Conservation (phyloP, 352 stramenopile species). For the Phytophthora aleatoria region DNA sequence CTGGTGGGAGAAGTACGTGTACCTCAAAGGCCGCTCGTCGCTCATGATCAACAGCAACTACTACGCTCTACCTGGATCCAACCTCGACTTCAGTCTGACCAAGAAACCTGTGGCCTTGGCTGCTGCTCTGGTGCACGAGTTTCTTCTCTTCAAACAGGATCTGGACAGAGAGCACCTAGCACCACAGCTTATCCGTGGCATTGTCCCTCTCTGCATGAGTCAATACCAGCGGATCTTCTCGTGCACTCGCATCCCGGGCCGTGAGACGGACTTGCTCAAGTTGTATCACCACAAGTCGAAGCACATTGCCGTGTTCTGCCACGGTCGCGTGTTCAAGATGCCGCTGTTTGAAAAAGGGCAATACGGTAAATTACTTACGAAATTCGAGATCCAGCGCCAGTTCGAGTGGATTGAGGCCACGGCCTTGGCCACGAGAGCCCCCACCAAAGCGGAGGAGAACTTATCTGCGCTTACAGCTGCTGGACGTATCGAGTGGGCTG, state of each 20-base stretch:
- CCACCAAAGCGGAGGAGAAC: constrained; percentile 50
- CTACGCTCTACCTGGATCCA: constrained; percentile 79
- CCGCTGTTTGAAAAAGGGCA: constrained; percentile 83
- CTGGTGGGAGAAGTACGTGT: constrained; percentile 93
- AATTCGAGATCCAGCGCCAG: constrained; percentile 83
- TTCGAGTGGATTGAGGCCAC: constrained; percentile 73
- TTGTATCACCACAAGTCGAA: constrained; percentile 76
- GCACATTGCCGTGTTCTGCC: constrained; percentile 88
- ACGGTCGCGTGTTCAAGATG: constrained; percentile 90
- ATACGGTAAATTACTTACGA: constrained; percentile 71
- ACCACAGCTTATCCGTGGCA: constrained; percentile 81
- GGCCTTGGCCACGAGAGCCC: constrained; percentile 39
- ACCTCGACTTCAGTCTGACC: constrained; percentile 66
- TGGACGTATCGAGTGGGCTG: constrained; percentile 87
- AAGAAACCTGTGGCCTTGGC: constrained; percentile 69
- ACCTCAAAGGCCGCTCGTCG: constrained; percentile 85
- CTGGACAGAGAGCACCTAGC: constrained; percentile 84
- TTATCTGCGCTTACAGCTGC: constrained; percentile 82
- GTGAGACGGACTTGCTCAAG: constrained; percentile 85
- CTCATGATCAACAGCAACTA: constrained; percentile 95
- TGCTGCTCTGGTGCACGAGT: constrained; percentile 71
- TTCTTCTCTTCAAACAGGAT: constrained; percentile 89
- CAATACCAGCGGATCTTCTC: constrained; percentile 92
- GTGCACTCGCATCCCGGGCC: constrained; percentile 88
- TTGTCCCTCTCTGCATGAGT: constrained; percentile 91